Percentiles rank a stretch among this genome's conserved stretches.
phyloP scores from a whole-genome alignment of 2,329 filamentous ascomycete genomes.

The Pleurostoma richardsiae region DNA sequence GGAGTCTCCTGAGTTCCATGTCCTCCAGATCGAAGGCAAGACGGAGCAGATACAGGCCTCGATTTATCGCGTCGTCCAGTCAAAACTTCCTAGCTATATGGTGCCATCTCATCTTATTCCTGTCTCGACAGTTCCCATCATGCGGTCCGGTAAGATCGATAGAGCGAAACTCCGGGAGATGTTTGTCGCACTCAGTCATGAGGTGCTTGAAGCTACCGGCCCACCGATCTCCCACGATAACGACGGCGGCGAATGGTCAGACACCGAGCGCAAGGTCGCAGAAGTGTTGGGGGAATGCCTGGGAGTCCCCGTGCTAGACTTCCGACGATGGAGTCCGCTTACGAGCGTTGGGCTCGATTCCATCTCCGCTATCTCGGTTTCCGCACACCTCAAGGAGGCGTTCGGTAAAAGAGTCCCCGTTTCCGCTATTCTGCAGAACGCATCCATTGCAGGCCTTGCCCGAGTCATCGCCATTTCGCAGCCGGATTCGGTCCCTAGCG shows the following conservation, averaged over 20 bases:
- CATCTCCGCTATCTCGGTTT: constrained; percentile 70
- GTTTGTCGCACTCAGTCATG: constrained; percentile 39
- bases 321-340: constrained; percentile 67
- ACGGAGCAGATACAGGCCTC: constrained; percentile 25
- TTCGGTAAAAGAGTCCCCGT: constrained; percentile 52
- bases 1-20: constrained; percentile 19
- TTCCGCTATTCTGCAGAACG: constrained; percentile 63
- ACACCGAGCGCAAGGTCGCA: constrained; percentile 52
- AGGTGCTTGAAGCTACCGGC: constrained; percentile 29
- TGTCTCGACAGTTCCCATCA: constrained; percentile 64
- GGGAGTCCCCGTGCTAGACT: constrained; percentile 31
- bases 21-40: constrained; percentile 28
- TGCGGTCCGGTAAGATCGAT: constrained; percentile 71
- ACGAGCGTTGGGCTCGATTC: constrained; percentile 79
- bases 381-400: constrained; percentile 46
- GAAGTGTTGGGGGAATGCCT: constrained; percentile 47
- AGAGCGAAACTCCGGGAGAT: constrained; percentile 42
- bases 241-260: constrained; percentile 39
- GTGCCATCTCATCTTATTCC: constrained; percentile 70
- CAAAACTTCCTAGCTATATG: constrained; percentile 69
- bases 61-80: constrained; percentile 50
- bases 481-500: neutral
- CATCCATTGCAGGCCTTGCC: constrained; percentile 60
- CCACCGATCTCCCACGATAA: constrained; percentile 18
- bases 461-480: constrained; percentile 14